These are phyloP conservation scores for Plasmopara muralis DNA, from an alignment of 352 stramenopile genomes.

Conservation along the genomic window DNA sequence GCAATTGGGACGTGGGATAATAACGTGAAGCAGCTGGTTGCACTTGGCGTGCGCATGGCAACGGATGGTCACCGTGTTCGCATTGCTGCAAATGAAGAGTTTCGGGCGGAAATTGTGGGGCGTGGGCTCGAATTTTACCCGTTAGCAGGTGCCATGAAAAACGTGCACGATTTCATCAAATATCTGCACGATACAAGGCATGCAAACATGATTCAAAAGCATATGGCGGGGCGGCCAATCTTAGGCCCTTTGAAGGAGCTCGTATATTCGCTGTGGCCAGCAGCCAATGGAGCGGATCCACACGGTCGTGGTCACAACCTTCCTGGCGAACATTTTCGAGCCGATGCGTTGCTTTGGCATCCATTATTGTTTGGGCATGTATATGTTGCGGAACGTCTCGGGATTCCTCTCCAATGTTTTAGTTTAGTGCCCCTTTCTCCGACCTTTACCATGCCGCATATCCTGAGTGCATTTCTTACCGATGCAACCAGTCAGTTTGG, in stretches of 20 bases:
- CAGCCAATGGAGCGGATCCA: slow-evolving; percentile 22
- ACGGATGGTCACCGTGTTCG: slow-evolving; percentile 74
- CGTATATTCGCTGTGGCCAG: slow-evolving; percentile 34
- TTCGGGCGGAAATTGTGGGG: slow-evolving; percentile 42
- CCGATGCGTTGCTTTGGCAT: slow-evolving; percentile 37
- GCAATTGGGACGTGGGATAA: slow-evolving; percentile 46
- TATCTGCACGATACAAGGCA: slow-evolving; percentile 28
- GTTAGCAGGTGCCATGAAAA: slow-evolving; percentile 24
- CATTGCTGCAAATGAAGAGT: slow-evolving; percentile 64
- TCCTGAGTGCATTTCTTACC: slow-evolving; percentile 28
- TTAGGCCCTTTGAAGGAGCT: slow-evolving; percentile 25
- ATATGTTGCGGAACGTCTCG: slow-evolving; percentile 35
- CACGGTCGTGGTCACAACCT: slow-evolving; percentile 21
- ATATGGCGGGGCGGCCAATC: slow-evolving; percentile 16
- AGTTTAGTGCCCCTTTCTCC: slow-evolving; percentile 30
- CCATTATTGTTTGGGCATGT: slow-evolving; percentile 35
- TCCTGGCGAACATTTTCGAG: slow-evolving; percentile 32
- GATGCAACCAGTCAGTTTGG: slow-evolving; percentile 22
- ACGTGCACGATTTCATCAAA: slow-evolving; percentile 32
- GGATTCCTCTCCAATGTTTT: slow-evolving; percentile 39
- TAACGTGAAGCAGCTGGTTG: slow-evolving; percentile 46
- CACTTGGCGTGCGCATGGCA: slow-evolving; percentile 52
- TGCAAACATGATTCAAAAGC: slow-evolving; percentile 21
- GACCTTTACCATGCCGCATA: slow-evolving; percentile 40
- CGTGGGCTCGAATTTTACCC: slow-evolving; percentile 48